Evolutionary conservation across 139 green algal species (phyloP).

Genomic region (Raphidocelis subcapitata): DNA sequence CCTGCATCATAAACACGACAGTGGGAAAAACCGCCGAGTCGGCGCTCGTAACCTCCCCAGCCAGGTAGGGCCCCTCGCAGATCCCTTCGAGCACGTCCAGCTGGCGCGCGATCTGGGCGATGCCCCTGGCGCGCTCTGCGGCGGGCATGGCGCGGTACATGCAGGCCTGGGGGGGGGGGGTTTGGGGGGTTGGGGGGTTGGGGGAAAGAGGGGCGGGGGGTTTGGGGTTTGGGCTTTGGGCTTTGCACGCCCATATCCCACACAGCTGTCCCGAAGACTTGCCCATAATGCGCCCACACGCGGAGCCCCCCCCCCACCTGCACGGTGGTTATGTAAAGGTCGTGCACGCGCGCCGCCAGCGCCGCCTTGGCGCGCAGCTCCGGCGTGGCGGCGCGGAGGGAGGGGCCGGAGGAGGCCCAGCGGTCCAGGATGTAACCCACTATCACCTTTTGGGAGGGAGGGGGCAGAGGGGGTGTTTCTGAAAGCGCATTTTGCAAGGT

Average conservation of each 20-base stretch:
- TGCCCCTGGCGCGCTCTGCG: conserved; percentile 42
- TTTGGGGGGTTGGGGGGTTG: neutral
- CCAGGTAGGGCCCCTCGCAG: conserved; percentile 48
- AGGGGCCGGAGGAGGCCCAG: conserved; percentile 40
- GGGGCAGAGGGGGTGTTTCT: too few species aligned
- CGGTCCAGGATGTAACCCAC: conserved; percentile 72
- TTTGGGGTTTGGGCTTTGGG: neutral
- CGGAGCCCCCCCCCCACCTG: conserved; percentile 33
- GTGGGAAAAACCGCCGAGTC: conserved; percentile 73
- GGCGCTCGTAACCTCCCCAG: conserved; percentile 39
- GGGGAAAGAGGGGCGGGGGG: neutral
- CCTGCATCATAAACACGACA: conserved; percentile 61
- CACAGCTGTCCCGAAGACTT: neutral
- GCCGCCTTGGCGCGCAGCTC: conserved; percentile 41
- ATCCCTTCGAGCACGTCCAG: conserved; percentile 68
- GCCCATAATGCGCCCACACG: too few species aligned
- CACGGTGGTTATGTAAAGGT: conserved; percentile 71
- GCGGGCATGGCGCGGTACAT: conserved; percentile 66
- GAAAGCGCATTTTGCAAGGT: too few species aligned
- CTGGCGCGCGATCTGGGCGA: conserved; percentile 58
- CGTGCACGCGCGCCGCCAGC: conserved; percentile 60
- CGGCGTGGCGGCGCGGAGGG: conserved; percentile 48
- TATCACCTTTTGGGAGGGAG: too few species aligned
- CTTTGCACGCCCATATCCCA: neutral
- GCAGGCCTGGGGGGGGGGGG: conserved; percentile 18